A percentile compares a stretch with the other conserved stretches of the same genome.
These are phyloP conservation scores for Tricladium varicosporioides DNA, from an alignment of 2,329 filamentous ascomycete genomes.

Conservation along the genomic window DNA sequence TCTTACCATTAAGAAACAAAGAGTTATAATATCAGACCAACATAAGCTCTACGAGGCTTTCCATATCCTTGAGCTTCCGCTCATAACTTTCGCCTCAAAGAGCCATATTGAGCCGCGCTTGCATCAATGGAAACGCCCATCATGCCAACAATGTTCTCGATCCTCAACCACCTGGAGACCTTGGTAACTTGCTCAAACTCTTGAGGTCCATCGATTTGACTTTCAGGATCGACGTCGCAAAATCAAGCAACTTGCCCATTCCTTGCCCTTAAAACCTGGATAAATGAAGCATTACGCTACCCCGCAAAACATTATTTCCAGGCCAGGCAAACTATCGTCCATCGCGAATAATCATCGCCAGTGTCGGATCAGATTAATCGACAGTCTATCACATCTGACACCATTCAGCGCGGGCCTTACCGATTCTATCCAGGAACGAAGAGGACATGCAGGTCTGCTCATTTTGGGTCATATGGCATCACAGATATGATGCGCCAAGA, in stretches of 20 bases:
- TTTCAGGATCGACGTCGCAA: too few species aligned
- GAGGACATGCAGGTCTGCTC: constrained; percentile 10
- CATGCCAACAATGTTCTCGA: too few species aligned
- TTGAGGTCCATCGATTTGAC: too few species aligned
- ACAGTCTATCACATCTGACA: constrained; percentile 35
- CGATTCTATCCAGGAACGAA: constrained; percentile 16
- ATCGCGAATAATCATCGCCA: constrained; percentile 44
- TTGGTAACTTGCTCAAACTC: too few species aligned
- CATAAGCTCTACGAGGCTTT: neutral
- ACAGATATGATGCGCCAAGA: constrained; percentile 16
- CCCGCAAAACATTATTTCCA: constrained; percentile 43
- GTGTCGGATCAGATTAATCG: constrained; percentile 42
- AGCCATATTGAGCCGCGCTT: neutral
- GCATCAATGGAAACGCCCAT: neutral
- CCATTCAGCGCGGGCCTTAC: constrained; percentile 5
- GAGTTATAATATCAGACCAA: neutral
- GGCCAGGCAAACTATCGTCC: constrained; percentile 36
- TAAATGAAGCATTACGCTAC: constrained; percentile 27
- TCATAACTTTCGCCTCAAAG: neutral
- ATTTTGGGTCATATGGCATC: constrained; percentile 18
- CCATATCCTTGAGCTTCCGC: neutral
- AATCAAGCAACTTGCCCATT: too few species aligned
- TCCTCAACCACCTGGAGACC: too few species aligned
- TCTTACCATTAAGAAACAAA: neutral
- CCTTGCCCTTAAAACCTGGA: constrained; percentile 32